phyloP scores from a whole-genome alignment of 164 flowering plant species.

The Umbilicus rupestris region DNA sequence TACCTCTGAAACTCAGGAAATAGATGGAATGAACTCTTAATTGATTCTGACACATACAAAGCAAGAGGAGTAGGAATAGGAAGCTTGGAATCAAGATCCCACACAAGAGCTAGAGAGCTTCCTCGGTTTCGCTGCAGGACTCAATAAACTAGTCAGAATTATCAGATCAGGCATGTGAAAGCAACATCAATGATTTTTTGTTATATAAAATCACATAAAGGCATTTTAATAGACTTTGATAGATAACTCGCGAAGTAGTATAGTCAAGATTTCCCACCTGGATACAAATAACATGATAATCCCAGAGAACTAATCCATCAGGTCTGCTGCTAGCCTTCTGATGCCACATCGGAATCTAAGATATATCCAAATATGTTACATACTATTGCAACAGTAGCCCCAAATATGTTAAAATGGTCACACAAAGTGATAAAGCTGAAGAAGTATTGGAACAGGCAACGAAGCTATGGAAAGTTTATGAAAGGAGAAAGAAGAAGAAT shows the following conservation, averaged over 20 bases:
- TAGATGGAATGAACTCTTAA: constrained; percentile 63
- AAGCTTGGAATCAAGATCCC: constrained; percentile 91
- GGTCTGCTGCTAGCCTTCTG: constrained; percentile 87
- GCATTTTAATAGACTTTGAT: not conserved
- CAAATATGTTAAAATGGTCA: not conserved
- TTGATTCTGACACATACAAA: constrained; percentile 55
- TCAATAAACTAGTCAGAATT: constrained; percentile 2
- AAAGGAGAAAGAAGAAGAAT: no score
- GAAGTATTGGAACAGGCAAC: no score
- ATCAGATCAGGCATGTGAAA: not conserved
- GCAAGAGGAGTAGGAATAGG: constrained; percentile 58
- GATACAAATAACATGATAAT: constrained; percentile 87
- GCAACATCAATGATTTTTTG: not conserved
- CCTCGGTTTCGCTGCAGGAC: constrained; percentile 42
- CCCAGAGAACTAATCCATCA: constrained; percentile 80
- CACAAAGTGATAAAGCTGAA: no score
- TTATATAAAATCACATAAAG: no score
- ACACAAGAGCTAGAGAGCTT: constrained; percentile 35
- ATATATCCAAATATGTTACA: constrained; percentile 9
- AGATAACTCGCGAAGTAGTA: not conserved
- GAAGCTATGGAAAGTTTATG: no score
- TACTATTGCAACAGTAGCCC: not conserved
- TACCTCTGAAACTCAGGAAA: constrained; percentile 68
- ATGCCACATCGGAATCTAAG: constrained; percentile 76
- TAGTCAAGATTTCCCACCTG: constrained; percentile 41